Percentiles rank a stretch among this genome's conserved stretches.
Evolutionary conservation across 1,284 basidiomycete species (phyloP).

Genomic region (Gymnopus androsaceus): DNA sequence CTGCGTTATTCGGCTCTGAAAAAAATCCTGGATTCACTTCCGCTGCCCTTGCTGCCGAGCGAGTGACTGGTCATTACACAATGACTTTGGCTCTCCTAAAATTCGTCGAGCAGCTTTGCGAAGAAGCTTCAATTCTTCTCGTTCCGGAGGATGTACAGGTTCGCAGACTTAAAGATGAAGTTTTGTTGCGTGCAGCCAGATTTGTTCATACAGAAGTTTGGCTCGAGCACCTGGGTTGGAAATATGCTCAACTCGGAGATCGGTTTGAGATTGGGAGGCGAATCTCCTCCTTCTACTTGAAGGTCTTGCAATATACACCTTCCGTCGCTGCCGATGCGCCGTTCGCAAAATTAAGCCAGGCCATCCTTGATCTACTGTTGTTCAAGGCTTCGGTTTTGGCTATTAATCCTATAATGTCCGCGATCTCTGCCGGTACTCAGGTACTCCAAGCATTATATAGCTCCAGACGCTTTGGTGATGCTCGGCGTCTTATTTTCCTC

Average conservation of each 20-base stretch:
- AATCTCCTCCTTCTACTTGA: slow-evolving; percentile 65
- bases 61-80: slow-evolving; percentile 72
- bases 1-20: slow-evolving; percentile 72
- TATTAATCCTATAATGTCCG: slow-evolving; percentile 73
- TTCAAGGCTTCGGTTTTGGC: slow-evolving; percentile 72
- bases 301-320: slow-evolving; percentile 66
- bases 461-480: slow-evolving; percentile 69
- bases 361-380: slow-evolving; percentile 67
- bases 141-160: slow-evolving; percentile 59
- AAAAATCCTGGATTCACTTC: slow-evolving; percentile 56
- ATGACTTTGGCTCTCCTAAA: slow-evolving; percentile 79
- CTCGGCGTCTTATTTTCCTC: slow-evolving; percentile 65
- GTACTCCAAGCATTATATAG: slow-evolving; percentile 61
- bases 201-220: slow-evolving; percentile 87
- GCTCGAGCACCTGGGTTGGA: slow-evolving; percentile 83
- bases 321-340: slow-evolving; percentile 52
- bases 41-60: slow-evolving; percentile 71
- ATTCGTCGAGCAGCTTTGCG: slow-evolving; percentile 75
- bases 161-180: slow-evolving; percentile 77
- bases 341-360: slow-evolving; percentile 59
- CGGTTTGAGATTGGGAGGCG: slow-evolving; percentile 78
- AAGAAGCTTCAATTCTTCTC: slow-evolving; percentile 68
- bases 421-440: slow-evolving; percentile 62
- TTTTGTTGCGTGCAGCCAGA: slow-evolving; percentile 71
- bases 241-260: slow-evolving; percentile 75